These are phyloP conservation scores for Halophytophthora polymorphica DNA, from an alignment of 352 stramenopile species.

Conservation along the genomic window DNA sequence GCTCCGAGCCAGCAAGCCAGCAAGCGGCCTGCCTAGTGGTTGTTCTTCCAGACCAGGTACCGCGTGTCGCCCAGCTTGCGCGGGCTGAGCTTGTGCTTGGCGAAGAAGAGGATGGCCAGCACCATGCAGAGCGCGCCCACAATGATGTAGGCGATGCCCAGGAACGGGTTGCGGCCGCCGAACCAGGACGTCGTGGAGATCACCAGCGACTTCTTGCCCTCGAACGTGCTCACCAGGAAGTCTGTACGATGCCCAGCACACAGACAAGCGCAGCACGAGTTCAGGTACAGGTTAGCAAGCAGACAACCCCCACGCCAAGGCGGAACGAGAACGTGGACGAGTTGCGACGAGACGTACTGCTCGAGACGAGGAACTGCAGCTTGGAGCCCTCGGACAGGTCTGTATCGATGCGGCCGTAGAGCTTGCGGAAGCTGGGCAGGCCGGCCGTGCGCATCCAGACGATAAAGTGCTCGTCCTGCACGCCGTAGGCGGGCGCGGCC, in stretches of 20 bases:
- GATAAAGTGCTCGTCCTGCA: slow-evolving; percentile 99
- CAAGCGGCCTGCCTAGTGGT: slow-evolving; percentile 64
- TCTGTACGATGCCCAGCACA: slow-evolving; percentile 51
- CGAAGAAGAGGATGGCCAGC: slow-evolving; percentile 93
- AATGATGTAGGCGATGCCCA: slow-evolving; percentile 95
- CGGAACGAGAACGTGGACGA: too few relatives aligned
- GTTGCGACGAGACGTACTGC: slow-evolving; percentile 68
- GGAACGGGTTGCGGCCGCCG: slow-evolving; percentile 95
- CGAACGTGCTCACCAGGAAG: slow-evolving; percentile 95
- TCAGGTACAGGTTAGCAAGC: slow-evolving; percentile 1
- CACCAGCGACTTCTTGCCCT: slow-evolving; percentile 96
- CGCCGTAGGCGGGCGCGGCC: slow-evolving; percentile 65
- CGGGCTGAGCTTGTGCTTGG: slow-evolving; percentile 94
- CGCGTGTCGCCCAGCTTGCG: slow-evolving; percentile 93
- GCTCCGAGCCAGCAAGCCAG: too few relatives aligned
- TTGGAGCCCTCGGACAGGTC: slow-evolving; percentile 87
- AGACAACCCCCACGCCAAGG: too few relatives aligned
- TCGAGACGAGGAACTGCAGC: slow-evolving; percentile 92
- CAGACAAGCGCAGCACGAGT: slow-evolving; percentile 1
- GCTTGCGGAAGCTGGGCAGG: slow-evolving; percentile 98
- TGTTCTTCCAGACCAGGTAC: slow-evolving; percentile 97
- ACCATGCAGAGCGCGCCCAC: slow-evolving; percentile 93
- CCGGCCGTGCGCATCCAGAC: slow-evolving; percentile 99
- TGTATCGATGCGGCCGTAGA: slow-evolving; percentile 98
- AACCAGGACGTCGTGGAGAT: slow-evolving; percentile 96